Conservation (phyloP, 352 stramenopile genomes). For the Albugo laibachii region DNA sequence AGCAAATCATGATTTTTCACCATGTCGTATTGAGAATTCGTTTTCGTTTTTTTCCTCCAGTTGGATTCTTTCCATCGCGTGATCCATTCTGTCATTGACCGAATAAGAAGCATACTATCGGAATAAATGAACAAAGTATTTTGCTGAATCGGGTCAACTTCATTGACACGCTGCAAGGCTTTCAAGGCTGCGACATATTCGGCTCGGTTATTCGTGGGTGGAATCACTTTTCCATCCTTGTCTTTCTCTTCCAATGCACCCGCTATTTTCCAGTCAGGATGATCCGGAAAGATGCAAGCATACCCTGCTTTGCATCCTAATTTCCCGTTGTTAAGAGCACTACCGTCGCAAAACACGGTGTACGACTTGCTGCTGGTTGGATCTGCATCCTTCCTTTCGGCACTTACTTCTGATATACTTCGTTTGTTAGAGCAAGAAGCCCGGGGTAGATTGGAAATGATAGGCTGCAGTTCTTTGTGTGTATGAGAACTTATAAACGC, state of each 20-base stretch:
- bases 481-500: constrained; percentile 14
- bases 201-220: constrained; percentile 29
- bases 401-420: no score
- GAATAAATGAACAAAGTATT: constrained; percentile 49
- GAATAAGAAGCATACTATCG: constrained; percentile 59
- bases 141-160: constrained; percentile 15
- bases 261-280: constrained; percentile 32
- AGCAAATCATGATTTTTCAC: constrained; percentile 54
- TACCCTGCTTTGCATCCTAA: constrained; percentile 19
- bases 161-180: constrained; percentile 41
- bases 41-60: constrained; percentile 43
- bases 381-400: background rate
- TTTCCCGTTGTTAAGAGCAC: constrained; percentile 35
- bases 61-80: constrained; percentile 4
- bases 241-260: constrained; percentile 18
- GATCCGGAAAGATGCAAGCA: constrained; percentile 59
- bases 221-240: background rate
- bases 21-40: constrained; percentile 24
- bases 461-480: no score
- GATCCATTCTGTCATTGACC: constrained; percentile 63
- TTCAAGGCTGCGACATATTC: constrained; percentile 36
- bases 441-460: no score
- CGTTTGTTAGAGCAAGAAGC: no score
- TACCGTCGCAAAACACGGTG: constrained; percentile 65
- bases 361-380: constrained; percentile 11